Evolutionary conservation across 1,139 yeast genomes (phyloP), one percentile per base, ranked within the genome.

Genomic region (Lodderomyces parapsilosis): DNA sequence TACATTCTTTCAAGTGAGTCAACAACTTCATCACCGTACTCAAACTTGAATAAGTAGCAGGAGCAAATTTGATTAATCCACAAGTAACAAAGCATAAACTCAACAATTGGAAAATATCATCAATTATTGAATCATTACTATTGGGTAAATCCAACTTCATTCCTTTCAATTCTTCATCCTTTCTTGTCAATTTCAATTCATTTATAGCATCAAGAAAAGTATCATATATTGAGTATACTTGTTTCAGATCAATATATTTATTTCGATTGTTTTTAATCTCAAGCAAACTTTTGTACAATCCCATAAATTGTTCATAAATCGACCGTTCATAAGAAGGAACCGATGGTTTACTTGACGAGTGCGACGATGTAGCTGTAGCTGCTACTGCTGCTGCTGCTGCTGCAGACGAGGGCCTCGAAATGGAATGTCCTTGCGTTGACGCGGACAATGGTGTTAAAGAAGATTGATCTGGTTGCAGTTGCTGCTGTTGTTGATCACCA

Each of bases 31-130:
- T 82, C 9, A 93, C 96, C 0, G 97, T 88, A 37, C 90, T 76
- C 39, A 91, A 69, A 6, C 96, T 86, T 7, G 96, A 90, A 64
- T 86, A 93, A 1, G 96, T 88, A 2, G 97, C 96, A 1, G 97
- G 96, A 1, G 96, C 96, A 36, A 88, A 79, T 53, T 89, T 84
- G 43, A 86, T 86, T 53, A 89, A 73, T 2, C 99, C 99, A 49
- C 94, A 94, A 1, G 98, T 88, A 52, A 91, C 78, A 61, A 90
- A 87, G 50, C 95, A 86, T 43, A 93, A 70, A 11, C 96, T 85
- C 40, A 91, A 68, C 42, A 93, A 69, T 61, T 91, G 96, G 74
- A 93, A 87, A 20, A 86, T 86, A 56, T 93, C 98, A 60, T 89
- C 96, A 33, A 87, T 73, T n/a, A 86, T 72, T 15, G 79, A 71